Percentiles rank a stretch among this genome's conserved stretches.
Conservation (phyloP, 371 early-diverging fungal genomes). For the Dichotomocladium elegans region DNA sequence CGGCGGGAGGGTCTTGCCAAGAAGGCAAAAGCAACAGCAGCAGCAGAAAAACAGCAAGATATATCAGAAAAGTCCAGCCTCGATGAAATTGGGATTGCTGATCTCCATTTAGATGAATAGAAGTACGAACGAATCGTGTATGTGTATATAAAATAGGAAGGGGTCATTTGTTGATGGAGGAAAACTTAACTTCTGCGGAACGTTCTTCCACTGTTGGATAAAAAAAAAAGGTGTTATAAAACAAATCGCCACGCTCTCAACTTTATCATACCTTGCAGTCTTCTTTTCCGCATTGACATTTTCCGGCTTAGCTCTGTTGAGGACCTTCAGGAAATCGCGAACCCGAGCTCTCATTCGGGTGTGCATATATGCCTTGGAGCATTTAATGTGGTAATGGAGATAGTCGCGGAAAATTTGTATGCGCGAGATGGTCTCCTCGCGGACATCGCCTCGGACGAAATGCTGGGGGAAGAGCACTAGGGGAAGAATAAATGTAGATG, state of each 20-base stretch:
- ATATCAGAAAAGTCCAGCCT: not conserved
- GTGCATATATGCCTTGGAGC: constrained; percentile 98
- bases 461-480: constrained; percentile 94
- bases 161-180: not conserved
- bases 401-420: constrained; percentile 97
- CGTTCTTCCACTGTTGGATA: constrained; percentile 27
- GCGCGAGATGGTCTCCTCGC: constrained; percentile 86
- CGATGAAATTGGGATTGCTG: not conserved
- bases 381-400: constrained; percentile 98
- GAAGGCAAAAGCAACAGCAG: constrained; percentile 3
- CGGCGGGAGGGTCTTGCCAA: constrained; percentile 44
- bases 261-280: constrained; percentile 61
- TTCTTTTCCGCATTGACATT: constrained; percentile 78
- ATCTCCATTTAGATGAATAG: constrained; percentile 7
- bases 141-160: not conserved
- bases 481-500: too few relatives aligned
- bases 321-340: constrained; percentile 92
- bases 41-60: not conserved
- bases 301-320: constrained; percentile 97
- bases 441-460: constrained; percentile 65
- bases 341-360: constrained; percentile 96
- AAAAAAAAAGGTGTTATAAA: not conserved
- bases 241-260: not conserved
- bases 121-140: not conserved
- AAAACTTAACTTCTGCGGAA: constrained; percentile 25